These are phyloP conservation scores for Aureobasidium sp. DNA, from an alignment of 2,329 filamentous ascomycete species.

Conservation along the genomic window DNA sequence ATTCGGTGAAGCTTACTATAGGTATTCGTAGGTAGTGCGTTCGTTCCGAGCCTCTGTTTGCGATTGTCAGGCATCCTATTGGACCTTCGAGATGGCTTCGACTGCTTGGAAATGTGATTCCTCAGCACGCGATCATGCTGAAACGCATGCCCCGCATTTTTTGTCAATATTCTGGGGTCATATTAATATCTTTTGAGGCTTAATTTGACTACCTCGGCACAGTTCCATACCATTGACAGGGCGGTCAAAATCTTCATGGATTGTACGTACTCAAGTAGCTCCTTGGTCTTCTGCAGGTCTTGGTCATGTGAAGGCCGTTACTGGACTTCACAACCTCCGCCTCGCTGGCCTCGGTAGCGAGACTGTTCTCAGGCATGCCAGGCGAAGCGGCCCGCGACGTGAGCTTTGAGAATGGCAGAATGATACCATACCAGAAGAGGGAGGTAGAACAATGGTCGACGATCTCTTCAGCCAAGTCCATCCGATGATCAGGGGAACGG, in stretches of 20 bases:
- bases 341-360: not conserved
- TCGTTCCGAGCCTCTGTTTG: not conserved
- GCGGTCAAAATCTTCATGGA: not conserved
- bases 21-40: not conserved
- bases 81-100: not conserved
- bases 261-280: too few species aligned
- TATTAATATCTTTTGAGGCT: not conserved
- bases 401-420: not conserved
- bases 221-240: not conserved
- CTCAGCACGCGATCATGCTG: not conserved
- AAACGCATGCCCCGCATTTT: not conserved
- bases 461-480: not conserved
- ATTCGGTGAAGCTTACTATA: not conserved
- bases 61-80: not conserved
- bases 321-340: too few species aligned
- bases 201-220: not conserved
- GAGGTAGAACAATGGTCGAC: not conserved
- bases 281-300: not conserved
- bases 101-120: not conserved
- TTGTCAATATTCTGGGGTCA: not conserved
- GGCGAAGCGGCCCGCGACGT: not conserved
- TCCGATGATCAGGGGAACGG: accelerated
- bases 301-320: not conserved
- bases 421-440: too few species aligned
- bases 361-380: not conserved